Percentiles rank a stretch among this genome's conserved stretches.
These are phyloP conservation scores for Jacaranda copaia DNA, from an alignment of 257 asterid species.

Conservation along the genomic window DNA sequence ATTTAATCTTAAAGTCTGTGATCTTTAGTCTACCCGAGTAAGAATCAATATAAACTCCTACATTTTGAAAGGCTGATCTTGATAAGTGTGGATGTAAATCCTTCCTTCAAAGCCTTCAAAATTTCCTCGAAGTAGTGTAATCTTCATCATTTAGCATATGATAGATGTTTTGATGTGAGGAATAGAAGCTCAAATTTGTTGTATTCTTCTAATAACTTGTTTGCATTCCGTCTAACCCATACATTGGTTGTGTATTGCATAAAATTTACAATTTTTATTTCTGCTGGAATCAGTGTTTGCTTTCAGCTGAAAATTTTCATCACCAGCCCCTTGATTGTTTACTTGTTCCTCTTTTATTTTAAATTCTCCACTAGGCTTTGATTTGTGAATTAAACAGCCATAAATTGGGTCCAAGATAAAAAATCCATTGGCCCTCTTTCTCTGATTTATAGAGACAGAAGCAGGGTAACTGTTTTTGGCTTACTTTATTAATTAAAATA, in stretches of 20 bases:
- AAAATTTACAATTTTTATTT: not conserved
- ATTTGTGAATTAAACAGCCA: conserved; percentile 1
- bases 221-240: not conserved
- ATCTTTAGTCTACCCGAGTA: not conserved
- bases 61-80: conserved; percentile 10
- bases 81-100: conserved; percentile 2
- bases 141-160: conserved; percentile 14
- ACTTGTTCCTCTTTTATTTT: conserved; percentile 11
- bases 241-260: not conserved
- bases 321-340: not conserved
- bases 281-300: not conserved
- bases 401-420: not conserved
- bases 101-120: conserved; percentile 4
- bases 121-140: not conserved
- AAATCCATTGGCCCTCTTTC: not conserved
- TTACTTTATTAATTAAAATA: not conserved
- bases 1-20: not conserved
- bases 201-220: conserved; percentile 3
- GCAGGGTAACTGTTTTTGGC: not conserved
- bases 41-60: not conserved
- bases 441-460: not conserved
- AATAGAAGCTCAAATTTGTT: conserved; percentile 15
- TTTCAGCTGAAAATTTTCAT: conserved; percentile 6
- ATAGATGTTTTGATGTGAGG: not conserved
- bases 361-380: not conserved